Conservation (phyloP, 768 basidiomycete genomes). For the Termitomyces sp. region DNA sequence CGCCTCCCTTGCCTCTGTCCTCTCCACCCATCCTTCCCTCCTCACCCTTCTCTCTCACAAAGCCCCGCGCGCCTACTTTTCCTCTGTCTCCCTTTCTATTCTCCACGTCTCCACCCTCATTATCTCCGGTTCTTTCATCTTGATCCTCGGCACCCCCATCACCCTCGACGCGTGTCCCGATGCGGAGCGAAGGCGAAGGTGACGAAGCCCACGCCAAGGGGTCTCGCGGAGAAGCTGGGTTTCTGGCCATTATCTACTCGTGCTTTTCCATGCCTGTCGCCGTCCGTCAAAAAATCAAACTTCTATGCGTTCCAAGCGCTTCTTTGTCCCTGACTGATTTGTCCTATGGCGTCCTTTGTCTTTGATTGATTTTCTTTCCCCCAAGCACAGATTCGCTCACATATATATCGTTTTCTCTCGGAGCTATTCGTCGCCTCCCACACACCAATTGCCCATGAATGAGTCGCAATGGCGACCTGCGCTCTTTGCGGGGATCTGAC, state of each 20-base stretch:
- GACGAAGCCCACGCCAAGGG: neutral
- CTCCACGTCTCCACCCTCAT: constrained; percentile 60
- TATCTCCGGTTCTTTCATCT: constrained; percentile 49
- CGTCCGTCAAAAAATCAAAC: constrained; percentile 18
- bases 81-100: constrained; percentile 68
- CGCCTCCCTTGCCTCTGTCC: constrained; percentile 27
- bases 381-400: neutral
- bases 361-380: constrained; percentile 1
- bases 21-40: constrained; percentile 54
- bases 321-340: constrained; percentile 11
- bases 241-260: constrained; percentile 3
- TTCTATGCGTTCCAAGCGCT: constrained; percentile 7
- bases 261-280: constrained; percentile 14
- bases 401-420: neutral
- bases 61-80: constrained; percentile 75
- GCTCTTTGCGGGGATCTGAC: neutral
- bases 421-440: neutral
- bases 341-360: constrained; percentile 10
- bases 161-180: constrained; percentile 59
- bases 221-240: neutral
- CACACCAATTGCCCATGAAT: constrained; percentile 1
- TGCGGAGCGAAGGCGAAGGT: constrained; percentile 10
- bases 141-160: constrained; percentile 56
- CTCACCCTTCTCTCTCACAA: constrained; percentile 56
- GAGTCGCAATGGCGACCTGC: constrained; percentile 1